Evolutionary conservation across 1,284 basidiomycete species (phyloP).

Genomic region (Ganoderma lingzhi): DNA sequence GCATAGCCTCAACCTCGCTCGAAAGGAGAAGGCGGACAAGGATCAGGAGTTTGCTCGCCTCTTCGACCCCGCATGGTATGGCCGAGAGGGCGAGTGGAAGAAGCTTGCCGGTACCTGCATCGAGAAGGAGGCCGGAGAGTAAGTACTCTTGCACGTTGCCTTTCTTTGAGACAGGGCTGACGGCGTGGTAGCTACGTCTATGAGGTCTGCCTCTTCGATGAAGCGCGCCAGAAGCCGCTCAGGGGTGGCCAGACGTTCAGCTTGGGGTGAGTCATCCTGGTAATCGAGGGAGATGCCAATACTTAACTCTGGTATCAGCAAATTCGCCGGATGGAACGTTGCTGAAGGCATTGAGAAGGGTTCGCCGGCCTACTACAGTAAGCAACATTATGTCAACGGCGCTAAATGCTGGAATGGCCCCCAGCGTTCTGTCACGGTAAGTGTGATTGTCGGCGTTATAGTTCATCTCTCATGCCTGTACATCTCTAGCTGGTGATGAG

Average conservation of each 20-base stretch:
- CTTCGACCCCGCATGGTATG: conserved; percentile 75
- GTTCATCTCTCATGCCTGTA: neutral
- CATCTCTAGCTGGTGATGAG: conserved; percentile 73
- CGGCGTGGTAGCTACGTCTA: conserved; percentile 82
- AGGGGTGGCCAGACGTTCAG: conserved; percentile 82
- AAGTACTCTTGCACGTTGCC: conserved; percentile 44
- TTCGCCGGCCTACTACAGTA: conserved; percentile 78
- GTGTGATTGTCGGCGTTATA: conserved; percentile 30
- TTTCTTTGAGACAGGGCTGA: neutral
- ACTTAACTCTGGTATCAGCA: conserved; percentile 49
- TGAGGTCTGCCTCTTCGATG: conserved; percentile 94
- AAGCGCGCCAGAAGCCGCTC: conserved; percentile 90
- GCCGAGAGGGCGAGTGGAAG: conserved; percentile 93
- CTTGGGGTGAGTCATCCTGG: conserved; percentile 73
- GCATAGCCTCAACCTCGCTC: conserved; percentile 53
- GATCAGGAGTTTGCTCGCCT: conserved; percentile 66
- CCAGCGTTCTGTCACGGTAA: conserved; percentile 79
- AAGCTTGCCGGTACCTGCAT: conserved; percentile 89
- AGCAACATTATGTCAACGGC: conserved; percentile 85
- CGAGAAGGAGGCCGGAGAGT: conserved; percentile 89
- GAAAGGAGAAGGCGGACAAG: conserved; percentile 57
- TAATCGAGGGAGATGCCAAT: neutral
- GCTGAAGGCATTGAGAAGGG: conserved; percentile 62
- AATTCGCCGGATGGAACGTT: conserved; percentile 81
- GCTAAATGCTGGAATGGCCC: conserved; percentile 98